Base-by-base conservation (phyloP, 306 rosid species). In the Malus sylvestris region DNA sequence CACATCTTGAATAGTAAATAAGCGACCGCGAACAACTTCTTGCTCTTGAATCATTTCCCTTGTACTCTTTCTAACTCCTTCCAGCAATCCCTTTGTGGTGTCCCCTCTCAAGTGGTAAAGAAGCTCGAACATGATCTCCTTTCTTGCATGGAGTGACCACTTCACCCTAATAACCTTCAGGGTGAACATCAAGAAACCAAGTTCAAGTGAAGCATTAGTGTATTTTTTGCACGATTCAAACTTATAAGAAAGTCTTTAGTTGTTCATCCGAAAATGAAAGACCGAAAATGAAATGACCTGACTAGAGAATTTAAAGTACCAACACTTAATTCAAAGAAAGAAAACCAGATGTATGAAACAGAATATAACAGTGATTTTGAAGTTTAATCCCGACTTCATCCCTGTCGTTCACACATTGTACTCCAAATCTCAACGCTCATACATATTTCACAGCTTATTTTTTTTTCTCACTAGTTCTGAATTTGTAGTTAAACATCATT, bases 111-210 rank as follows among this genome's bases (percentile, higher is more conserved):
- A 61, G 80, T 86, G 92, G 45, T 85, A 91, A 84, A 89, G 92
- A 86, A 91, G 91, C 82, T 89, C 92, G 68, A 86, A 87, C 70
- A 85, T 76, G 52, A 89, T 91, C 78, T 89, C 94, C 35, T 87
- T 87, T 67, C 94, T 83, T 38, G 97, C 92, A 83, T 89, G 92
- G 70, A 89, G 89, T 9, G 91, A 86, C 97, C 97, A 89, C 75
- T 91, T 91, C 77, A 91, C 97, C 80, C 97, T 86, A 65, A 88
- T 91, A 84, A 91, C 94, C 91, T 89, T 79, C 72, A 49, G 8
- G 38, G 16, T 29, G 29, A 53, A 23, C 52, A 67, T 55, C 33
- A 35, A 67, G 23, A 23, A 53, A 71, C 23, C 49, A 30, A 32
- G 52, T 33, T 51, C 20, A 6, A 1, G 52, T 20, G 49, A 16